phyloP scores from a whole-genome alignment of 2,329 filamentous ascomycete genomes.

The Endoconidiophora laricicola region DNA sequence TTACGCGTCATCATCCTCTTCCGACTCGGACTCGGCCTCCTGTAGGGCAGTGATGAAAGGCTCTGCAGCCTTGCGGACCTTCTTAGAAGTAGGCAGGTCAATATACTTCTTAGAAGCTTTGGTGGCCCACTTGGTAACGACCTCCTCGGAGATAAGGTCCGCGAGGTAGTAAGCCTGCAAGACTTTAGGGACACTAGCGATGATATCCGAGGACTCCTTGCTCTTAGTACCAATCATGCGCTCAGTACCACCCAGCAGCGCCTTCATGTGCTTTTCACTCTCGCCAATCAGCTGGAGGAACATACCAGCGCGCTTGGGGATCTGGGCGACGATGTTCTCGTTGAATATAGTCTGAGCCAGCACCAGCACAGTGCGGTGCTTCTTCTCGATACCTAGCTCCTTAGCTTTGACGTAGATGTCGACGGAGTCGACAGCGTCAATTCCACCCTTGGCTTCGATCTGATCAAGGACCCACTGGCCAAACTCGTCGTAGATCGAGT shows the following conservation, averaged over 20 bases:
- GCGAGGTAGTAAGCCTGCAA: constrained; percentile 80
- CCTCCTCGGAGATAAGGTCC: constrained; percentile 76
- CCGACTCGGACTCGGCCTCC: constrained; percentile 46
- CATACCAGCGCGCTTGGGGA: constrained; percentile 66
- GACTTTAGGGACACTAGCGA: constrained; percentile 63
- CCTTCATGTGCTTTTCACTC: constrained; percentile 88
- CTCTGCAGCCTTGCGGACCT: constrained; percentile 87
- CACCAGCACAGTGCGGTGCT: constrained; percentile 85
- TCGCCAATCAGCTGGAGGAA: constrained; percentile 72
- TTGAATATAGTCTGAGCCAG: constrained; percentile 89
- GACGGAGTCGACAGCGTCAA: constrained; percentile 70
- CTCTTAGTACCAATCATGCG: constrained; percentile 60
- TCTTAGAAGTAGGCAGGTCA: constrained; percentile 74
- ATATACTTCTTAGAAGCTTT: constrained; percentile 99
- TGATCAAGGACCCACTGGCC: constrained; percentile 80
- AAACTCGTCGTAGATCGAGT: constrained; percentile 73
- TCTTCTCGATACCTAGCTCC: constrained; percentile 83
- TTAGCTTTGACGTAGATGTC: constrained; percentile 94
- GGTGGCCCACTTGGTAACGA: constrained; percentile 75
- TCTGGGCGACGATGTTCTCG: constrained; percentile 75
- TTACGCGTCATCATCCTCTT: constrained; percentile 32
- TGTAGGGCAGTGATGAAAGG: constrained; percentile 90
- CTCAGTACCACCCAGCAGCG: constrained; percentile 86
- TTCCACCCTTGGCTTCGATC: constrained; percentile 52
- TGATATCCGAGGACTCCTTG: constrained; percentile 65